Evolutionary conservation across 192 early-diverging fungal species (phyloP).

Genomic region (Backusella morwellensis): DNA sequence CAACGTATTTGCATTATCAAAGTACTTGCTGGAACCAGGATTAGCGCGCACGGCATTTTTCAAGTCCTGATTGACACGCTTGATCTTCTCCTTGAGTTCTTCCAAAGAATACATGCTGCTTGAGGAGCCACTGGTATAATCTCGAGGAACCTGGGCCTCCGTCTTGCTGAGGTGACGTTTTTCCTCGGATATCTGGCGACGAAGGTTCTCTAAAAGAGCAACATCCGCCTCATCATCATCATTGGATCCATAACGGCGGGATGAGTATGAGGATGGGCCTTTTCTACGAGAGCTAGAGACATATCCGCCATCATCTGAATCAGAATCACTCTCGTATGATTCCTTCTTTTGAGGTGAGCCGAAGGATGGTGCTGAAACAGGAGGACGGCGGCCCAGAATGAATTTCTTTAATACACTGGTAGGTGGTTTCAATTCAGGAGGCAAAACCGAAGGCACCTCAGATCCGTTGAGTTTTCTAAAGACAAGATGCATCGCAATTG

Average conservation of each 20-base stretch:
- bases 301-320: constrained; percentile 24
- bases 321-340: not conserved
- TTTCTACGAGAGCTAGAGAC: constrained; percentile 34
- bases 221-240: not conserved
- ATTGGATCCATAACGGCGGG: not conserved
- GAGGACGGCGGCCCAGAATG: constrained; percentile 22
- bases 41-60: constrained; percentile 1
- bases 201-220: constrained; percentile 17
- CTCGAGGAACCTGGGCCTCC: not conserved
- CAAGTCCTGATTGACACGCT: constrained; percentile 37
- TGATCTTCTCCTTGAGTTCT: constrained; percentile 48
- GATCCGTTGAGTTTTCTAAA: constrained; percentile 84
- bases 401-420: constrained; percentile 51
- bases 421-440: constrained; percentile 84
- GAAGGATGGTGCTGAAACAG: constrained; percentile 6
- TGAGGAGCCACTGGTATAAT: not conserved
- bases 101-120: constrained; percentile 26
- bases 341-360: not conserved
- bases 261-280: not conserved
- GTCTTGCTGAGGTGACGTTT: constrained; percentile 7
- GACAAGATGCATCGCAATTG: constrained; percentile 95
- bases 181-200: constrained; percentile 9
- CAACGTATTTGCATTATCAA: constrained; percentile 15
- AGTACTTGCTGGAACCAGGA: not conserved
- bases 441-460: constrained; percentile 76